phyloP scores from a whole-genome alignment of 2,329 filamentous ascomycete species.

The Arachnomyces sp. region DNA sequence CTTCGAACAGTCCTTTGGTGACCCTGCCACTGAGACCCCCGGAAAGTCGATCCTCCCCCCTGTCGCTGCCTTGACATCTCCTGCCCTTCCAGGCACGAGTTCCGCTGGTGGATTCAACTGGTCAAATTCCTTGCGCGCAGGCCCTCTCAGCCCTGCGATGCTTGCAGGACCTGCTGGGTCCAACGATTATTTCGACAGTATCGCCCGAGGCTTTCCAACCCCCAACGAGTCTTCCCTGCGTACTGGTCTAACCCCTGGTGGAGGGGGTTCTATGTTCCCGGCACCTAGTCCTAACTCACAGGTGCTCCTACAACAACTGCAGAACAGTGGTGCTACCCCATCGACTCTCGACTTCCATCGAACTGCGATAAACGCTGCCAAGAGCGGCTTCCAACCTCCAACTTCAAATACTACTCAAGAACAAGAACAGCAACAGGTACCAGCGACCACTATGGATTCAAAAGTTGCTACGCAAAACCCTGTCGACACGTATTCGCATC shows the following conservation, averaged over 20 bases:
- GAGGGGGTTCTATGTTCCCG: conserved; percentile 95
- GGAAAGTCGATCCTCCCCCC: conserved; percentile 75
- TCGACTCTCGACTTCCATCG: conserved; percentile 90
- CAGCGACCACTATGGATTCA: conserved; percentile 37
- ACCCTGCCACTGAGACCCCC: conserved; percentile 64
- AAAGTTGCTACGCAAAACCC: conserved; percentile 39
- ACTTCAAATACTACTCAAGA: conserved; percentile 37
- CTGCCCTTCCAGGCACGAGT: conserved; percentile 68
- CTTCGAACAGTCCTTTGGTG: conserved; percentile 88
- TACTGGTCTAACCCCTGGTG: conserved; percentile 85
- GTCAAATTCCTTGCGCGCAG: conserved; percentile 79
- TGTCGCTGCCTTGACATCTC: conserved; percentile 83
- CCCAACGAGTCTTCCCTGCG: conserved; percentile 93
- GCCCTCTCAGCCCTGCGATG: conserved; percentile 94
- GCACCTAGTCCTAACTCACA: conserved; percentile 80
- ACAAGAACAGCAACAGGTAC: conserved; percentile 27
- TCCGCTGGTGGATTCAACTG: conserved; percentile 65
- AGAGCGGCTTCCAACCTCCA: conserved; percentile 38
- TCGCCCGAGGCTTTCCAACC: conserved; percentile 80
- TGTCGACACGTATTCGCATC: conserved; percentile 67
- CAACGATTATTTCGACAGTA: conserved; percentile 82
- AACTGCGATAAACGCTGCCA: conserved; percentile 72
- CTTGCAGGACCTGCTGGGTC: conserved; percentile 67
- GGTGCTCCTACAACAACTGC: conserved; percentile 69
- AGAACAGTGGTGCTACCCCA: conserved; percentile 76